Base-by-base conservation (phyloP, 306 rosid species). In the Cucurbita moschata region DNA sequence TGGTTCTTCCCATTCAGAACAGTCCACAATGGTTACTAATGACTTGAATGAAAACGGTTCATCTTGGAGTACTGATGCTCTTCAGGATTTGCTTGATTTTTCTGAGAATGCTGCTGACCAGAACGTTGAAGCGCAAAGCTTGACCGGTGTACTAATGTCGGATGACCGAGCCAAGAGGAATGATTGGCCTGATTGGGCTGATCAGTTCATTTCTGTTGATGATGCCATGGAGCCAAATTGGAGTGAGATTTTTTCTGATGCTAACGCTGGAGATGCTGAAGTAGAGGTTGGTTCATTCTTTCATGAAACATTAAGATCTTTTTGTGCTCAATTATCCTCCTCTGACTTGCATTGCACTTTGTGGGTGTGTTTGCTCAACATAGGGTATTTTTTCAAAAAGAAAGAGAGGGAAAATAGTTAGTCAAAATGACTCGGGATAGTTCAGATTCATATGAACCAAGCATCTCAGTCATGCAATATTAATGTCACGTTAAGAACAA, bases 181-280 rank as follows among this genome's bases (percentile, higher is more conserved):
- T 61, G 88, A 87, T 75, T 83, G 88, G 81, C 77, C 88, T 14
- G 92, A 86, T 76, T 90, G 96, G 98, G 88, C 82, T 56, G 96
- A 84, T 78, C 88, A 79, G 49, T 80, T 87, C 74, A 92, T 88
- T 80, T 78, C 92, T 1, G 85, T 81, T 68, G 85, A 80, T 9
- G 85, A 72, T 38, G 68, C 79, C 14, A 54, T 88, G 80, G 97
- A 84, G 71, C 87, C 86, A 55, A 85, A 82, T 78, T 93, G 93
- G 92, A 78, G 61, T 81, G 96, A 87, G 71, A 87, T 93, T 70
- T 88, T 89, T 15, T 76, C 74, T 72, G 88, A 82, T 79, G 88
- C 70, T 75, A 76, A 73, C 75, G 76, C 64, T 50, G 74, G 77
- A 40, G 90, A 83, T 79, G 82, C 96, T 57, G 83, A 82, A 71